Conservation (phyloP, 192 early-diverging fungal genomes). For the Coemansia sp. region DNA sequence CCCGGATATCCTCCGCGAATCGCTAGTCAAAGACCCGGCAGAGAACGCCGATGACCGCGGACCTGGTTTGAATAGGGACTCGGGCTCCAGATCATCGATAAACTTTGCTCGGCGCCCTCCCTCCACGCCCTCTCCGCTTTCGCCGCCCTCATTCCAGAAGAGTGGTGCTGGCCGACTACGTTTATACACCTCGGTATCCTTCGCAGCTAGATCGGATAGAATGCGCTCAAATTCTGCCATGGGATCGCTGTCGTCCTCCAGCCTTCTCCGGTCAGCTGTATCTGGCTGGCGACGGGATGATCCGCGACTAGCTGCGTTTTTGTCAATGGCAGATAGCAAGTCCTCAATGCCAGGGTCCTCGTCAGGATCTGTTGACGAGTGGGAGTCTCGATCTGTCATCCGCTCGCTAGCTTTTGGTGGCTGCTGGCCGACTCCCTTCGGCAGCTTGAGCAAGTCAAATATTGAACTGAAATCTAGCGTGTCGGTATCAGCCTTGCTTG, state of each 20-base stretch:
- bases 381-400: neutral
- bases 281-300: neutral
- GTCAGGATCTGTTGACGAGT: neutral
- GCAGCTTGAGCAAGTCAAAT: constrained; percentile 28
- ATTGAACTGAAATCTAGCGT: constrained; percentile 22
- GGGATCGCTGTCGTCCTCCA: constrained; percentile 6
- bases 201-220: constrained; percentile 29
- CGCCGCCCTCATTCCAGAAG: constrained; percentile 27
- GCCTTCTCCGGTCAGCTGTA: neutral
- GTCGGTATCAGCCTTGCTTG: neutral
- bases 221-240: constrained; percentile 51
- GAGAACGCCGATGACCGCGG: constrained; percentile 31
- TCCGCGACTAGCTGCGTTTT: constrained; percentile 6
- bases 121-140: neutral
- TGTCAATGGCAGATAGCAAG: constrained; percentile 21
- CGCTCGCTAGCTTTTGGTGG: neutral
- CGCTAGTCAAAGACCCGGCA: constrained; percentile 20
- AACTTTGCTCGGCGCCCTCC: constrained; percentile 9
- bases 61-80: constrained; percentile 23
- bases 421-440: neutral
- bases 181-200: constrained; percentile 24
- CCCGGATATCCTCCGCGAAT: constrained; percentile 16
- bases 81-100: constrained; percentile 19
- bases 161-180: constrained; percentile 22
- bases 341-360: constrained; percentile 18